A percentile compares a stretch with the other conserved stretches of the same genome.
Evolutionary conservation across 306 rosid genomes (phyloP).

Genomic region (Trichosanthes truncata): DNA sequence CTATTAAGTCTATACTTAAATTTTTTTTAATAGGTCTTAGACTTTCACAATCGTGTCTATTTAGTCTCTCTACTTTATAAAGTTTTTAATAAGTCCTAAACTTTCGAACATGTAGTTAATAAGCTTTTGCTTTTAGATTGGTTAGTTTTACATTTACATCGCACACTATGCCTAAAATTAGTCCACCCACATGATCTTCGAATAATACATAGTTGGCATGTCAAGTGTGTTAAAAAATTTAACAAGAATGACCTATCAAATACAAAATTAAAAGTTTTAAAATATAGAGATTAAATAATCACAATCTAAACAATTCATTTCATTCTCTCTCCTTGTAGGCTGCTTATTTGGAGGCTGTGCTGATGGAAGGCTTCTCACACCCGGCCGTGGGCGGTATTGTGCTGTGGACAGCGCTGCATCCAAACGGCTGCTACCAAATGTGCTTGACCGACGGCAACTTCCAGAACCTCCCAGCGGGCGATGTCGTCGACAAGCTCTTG

Average conservation of each 20-base stretch:
- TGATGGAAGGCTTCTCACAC: slow-evolving; percentile 84
- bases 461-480: slow-evolving; percentile 67
- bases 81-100: not conserved
- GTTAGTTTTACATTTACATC: not conserved
- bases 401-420: slow-evolving; percentile 82
- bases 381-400: slow-evolving; percentile 75
- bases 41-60: not conserved
- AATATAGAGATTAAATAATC: too few relatives aligned
- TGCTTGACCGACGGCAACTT: slow-evolving; percentile 64
- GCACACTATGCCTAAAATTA: not conserved
- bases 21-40: too few relatives aligned
- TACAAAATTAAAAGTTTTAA: too few relatives aligned
- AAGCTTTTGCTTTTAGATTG: not conserved
- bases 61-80: too few relatives aligned
- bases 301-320: too few relatives aligned
- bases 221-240: not conserved
- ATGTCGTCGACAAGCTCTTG: slow-evolving; percentile 68
- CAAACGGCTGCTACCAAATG: slow-evolving; percentile 83
- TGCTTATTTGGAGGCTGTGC: slow-evolving; percentile 53
- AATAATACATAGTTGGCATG: not conserved
- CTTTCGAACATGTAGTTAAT: too few relatives aligned
- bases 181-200: not conserved
- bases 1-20: too few relatives aligned
- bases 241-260: not conserved
- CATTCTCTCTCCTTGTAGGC: slow-evolving; percentile 25